phyloP scores from a whole-genome alignment of 352 stramenopile genomes.

The Blastocystis sp. region DNA sequence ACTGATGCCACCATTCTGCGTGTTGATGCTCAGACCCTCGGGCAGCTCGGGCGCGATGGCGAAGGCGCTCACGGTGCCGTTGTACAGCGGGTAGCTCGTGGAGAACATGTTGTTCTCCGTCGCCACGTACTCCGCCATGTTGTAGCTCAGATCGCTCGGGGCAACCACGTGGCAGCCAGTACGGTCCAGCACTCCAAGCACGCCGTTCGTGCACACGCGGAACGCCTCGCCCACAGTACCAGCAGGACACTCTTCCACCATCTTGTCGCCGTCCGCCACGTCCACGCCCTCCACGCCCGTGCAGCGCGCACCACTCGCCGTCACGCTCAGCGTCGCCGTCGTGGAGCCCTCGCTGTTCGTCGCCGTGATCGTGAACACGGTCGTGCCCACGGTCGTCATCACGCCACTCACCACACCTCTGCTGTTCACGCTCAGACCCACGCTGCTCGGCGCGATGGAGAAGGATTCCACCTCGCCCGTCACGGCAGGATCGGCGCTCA shows the following conservation, averaged over 20 bases:
- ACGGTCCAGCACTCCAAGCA: background rate
- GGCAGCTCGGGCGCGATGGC: too few relatives aligned
- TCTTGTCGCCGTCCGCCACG: background rate
- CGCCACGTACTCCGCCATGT: background rate
- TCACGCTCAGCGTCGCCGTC: too few relatives aligned
- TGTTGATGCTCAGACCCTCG: background rate
- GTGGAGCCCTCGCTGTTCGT: too few relatives aligned
- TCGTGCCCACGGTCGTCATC: too few relatives aligned
- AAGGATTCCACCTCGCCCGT: too few relatives aligned
- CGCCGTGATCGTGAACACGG: too few relatives aligned
- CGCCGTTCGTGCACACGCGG: background rate
- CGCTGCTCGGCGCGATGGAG: too few relatives aligned
- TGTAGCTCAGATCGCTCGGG: constrained; percentile 1
- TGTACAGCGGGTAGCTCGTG: background rate
- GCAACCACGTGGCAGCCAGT: background rate
- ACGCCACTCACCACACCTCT: too few relatives aligned
- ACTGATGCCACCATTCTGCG: constrained; percentile 14
- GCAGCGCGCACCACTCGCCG: background rate
- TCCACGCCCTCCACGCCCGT: constrained; percentile 29
- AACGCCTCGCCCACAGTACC: background rate
- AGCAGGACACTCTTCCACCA: background rate
- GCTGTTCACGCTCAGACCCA: too few relatives aligned
- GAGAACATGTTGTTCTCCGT: background rate
- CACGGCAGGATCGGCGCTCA: too few relatives aligned
- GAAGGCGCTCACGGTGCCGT: background rate